Percentiles rank a stretch among this genome's conserved stretches.
These are phyloP conservation scores for Mortierella antarctica DNA, from an alignment of 192 early-diverging fungal genomes.

Conservation along the genomic window DNA sequence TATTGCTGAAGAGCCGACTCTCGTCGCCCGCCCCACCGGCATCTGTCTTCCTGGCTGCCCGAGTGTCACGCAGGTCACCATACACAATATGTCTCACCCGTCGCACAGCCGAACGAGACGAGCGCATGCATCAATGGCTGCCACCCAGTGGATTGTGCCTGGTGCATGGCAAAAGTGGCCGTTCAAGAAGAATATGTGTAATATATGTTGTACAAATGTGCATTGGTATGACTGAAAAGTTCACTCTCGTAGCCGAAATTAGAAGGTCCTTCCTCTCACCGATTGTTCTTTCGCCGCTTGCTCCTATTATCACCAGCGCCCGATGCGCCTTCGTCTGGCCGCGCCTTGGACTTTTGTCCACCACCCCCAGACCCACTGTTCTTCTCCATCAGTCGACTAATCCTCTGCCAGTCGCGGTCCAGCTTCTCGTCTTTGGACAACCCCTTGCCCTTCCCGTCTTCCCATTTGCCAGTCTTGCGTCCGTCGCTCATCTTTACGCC, in stretches of 20 bases:
- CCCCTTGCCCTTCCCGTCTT: slow-evolving; percentile 40
- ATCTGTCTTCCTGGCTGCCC: too few relatives aligned
- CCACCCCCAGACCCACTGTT: slow-evolving; percentile 23
- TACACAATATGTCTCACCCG: too few relatives aligned
- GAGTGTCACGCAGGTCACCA: too few relatives aligned
- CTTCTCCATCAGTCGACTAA: slow-evolving; percentile 44
- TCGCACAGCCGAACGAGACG: too few relatives aligned
- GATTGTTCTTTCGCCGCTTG: slow-evolving; percentile 46
- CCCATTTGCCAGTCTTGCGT: slow-evolving; percentile 63
- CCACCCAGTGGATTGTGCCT: too few relatives aligned
- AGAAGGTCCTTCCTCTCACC: slow-evolving; percentile 7
- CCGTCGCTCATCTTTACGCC: slow-evolving; percentile 79
- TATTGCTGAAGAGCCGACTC: too few relatives aligned
- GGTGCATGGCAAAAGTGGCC: too few relatives aligned
- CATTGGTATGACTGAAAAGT: background rate
- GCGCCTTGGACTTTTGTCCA: slow-evolving; percentile 27
- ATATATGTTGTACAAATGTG: background rate
- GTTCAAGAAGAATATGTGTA: background rate
- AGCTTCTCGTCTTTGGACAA: slow-evolving; percentile 42
- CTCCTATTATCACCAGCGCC: slow-evolving; percentile 21
- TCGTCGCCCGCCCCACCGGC: too few relatives aligned
- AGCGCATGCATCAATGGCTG: too few relatives aligned
- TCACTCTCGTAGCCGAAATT: background rate
- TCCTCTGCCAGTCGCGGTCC: slow-evolving; percentile 47
- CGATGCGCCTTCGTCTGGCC: slow-evolving; percentile 12